Evolutionary conservation across 2,329 filamentous ascomycete species (phyloP).

Genomic region (Myotisia sp.): DNA sequence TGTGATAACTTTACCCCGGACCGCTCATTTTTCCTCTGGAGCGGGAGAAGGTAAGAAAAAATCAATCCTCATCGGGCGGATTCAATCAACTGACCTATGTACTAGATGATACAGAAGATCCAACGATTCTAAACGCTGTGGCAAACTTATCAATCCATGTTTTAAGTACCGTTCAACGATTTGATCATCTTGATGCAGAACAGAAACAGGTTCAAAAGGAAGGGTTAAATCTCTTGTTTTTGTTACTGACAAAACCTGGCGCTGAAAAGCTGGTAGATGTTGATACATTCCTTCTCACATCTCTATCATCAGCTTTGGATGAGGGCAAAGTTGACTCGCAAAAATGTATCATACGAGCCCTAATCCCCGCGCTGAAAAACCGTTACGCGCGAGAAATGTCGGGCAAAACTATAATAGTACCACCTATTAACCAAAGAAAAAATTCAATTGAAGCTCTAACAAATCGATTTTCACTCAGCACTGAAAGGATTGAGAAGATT

Average conservation of each 20-base stretch:
- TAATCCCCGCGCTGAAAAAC: conserved; percentile 59
- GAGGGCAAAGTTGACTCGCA: conserved; percentile 57
- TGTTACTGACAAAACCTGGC: conserved; percentile 27
- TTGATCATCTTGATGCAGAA: conserved; percentile 30
- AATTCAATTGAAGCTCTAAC: conserved; percentile 27
- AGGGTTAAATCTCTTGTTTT: conserved; percentile 51
- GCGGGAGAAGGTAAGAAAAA: too few species aligned
- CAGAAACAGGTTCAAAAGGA: conserved; percentile 56
- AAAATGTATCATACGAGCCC: conserved; percentile 62
- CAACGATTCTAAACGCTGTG: conserved; percentile 14
- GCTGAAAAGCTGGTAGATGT: conserved; percentile 39
- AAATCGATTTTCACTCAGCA: conserved; percentile 33
- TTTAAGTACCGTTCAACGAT: conserved; percentile 6
- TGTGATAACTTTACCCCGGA: too few species aligned
- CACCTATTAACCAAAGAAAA: conserved; percentile 24
- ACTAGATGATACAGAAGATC: conserved; percentile 12
- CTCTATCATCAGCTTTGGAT: conserved; percentile 47
- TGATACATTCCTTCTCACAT: conserved; percentile 56
- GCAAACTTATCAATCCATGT: conserved; percentile 9
- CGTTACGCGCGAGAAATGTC: conserved; percentile 25
- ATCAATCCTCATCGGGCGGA: too few species aligned
- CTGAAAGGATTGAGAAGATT: conserved; percentile 30
- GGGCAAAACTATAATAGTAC: conserved; percentile 19
- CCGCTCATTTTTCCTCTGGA: conserved; percentile 29
- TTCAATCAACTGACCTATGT: not conserved